phyloP scores from a whole-genome alignment of 2,329 filamentous ascomycete species.

The Ascochyta viciae-villosae region DNA sequence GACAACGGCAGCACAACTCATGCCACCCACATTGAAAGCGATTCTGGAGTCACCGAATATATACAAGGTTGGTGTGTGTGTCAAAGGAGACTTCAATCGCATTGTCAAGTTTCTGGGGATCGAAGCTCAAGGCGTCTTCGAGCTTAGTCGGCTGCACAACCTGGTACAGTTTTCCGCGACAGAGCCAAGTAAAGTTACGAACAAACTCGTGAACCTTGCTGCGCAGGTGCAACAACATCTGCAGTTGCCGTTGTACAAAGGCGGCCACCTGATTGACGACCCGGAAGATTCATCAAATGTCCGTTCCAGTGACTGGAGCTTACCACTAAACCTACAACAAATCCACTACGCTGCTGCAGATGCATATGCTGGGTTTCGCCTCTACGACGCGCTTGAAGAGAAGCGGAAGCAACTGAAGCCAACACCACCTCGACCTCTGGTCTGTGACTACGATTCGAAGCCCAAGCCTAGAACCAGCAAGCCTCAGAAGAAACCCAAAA shows the following conservation, averaged over 20 bases:
- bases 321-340: slow-evolving; percentile 67
- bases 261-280: slow-evolving; percentile 55
- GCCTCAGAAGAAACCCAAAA: slow-evolving; percentile 18
- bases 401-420: slow-evolving; percentile 72
- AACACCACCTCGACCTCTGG: slow-evolving; percentile 72
- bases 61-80: slow-evolving; percentile 78
- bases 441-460: slow-evolving; percentile 67
- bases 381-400: slow-evolving; percentile 75
- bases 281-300: slow-evolving; percentile 53
- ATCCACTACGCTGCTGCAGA: slow-evolving; percentile 79
- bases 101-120: slow-evolving; percentile 68
- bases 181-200: slow-evolving; percentile 61
- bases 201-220: slow-evolving; percentile 69
- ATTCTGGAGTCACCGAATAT: slow-evolving; percentile 76
- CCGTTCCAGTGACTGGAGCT: slow-evolving; percentile 77
- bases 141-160: slow-evolving; percentile 83
- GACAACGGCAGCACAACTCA: slow-evolving; percentile 59
- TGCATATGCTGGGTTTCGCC: slow-evolving; percentile 80
- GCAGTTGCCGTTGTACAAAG: slow-evolving; percentile 83
- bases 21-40: slow-evolving; percentile 71
- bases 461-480: slow-evolving; percentile 14
- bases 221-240: slow-evolving; percentile 71
- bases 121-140: slow-evolving; percentile 71
- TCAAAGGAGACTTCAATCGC: slow-evolving; percentile 69
- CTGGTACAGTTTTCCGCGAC: slow-evolving; percentile 65